These are phyloP conservation scores for Cupressus sempervirens DNA, from an alignment of 75 land plant genomes.

Conservation along the genomic window DNA sequence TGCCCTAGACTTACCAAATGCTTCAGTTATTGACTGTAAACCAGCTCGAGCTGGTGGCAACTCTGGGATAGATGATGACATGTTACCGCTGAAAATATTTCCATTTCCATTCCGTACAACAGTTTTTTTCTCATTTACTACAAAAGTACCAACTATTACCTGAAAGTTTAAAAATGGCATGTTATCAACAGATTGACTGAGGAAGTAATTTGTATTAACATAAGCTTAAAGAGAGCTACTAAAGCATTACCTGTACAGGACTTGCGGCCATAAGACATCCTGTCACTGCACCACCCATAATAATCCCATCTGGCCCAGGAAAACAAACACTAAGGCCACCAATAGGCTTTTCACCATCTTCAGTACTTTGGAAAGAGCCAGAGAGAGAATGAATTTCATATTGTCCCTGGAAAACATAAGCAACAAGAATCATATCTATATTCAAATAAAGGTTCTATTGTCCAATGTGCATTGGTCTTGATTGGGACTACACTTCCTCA, in stretches of 20 bases:
- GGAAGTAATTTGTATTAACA: neutral
- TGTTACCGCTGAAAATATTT: conserved; percentile 23
- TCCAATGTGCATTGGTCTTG: neutral
- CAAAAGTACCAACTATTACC: conserved; percentile 59
- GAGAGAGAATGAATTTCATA: conserved; percentile 68
- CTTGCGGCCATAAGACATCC: conserved; percentile 71
- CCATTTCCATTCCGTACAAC: conserved; percentile 12
- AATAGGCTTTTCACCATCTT: conserved; percentile 31
- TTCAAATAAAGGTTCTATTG: neutral
- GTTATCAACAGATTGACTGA: neutral
- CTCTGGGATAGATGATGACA: conserved; percentile 25
- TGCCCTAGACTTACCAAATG: conserved; percentile 11
- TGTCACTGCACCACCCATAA: conserved; percentile 70
- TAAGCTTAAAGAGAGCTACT: neutral
- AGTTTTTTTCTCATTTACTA: conserved; percentile 25
- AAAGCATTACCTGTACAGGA: conserved; percentile 63
- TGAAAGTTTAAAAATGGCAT: conserved; percentile 2
- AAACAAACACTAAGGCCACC: conserved; percentile 77
- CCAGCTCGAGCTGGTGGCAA: conserved; percentile 16
- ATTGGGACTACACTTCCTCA: neutral
- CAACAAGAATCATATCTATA: neutral
- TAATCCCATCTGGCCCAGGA: conserved; percentile 56
- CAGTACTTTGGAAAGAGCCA: conserved; percentile 65
- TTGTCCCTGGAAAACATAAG: conserved; percentile 44
- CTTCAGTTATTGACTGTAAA: conserved; percentile 23